Evolutionary conservation across 75 land plant genomes (phyloP).

Genomic region (Adiantum capillusveneris): DNA sequence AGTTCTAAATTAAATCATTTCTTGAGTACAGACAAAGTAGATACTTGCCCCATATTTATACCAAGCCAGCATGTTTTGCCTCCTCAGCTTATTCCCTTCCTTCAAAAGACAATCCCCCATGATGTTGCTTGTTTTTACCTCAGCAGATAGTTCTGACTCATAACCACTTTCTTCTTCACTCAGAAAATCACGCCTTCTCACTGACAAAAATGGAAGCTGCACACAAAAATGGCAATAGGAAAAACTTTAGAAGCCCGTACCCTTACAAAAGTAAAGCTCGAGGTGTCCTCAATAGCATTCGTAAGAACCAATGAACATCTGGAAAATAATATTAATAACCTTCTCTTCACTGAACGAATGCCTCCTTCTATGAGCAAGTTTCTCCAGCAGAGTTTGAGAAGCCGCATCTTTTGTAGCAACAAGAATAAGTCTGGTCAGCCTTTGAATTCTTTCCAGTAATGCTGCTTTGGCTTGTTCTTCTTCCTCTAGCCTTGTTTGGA

Average conservation of each 20-base stretch:
- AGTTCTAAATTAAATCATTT: too few relatives aligned
- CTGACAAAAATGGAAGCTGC: constrained; percentile 88
- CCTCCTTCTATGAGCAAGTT: constrained; percentile 50
- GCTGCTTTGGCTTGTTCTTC: constrained; percentile 83
- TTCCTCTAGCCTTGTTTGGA: constrained; percentile 71
- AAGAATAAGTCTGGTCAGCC: constrained; percentile 61
- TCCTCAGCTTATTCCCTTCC: constrained; percentile 58
- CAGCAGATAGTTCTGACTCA: constrained; percentile 46
- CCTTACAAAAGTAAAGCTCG: too few relatives aligned
- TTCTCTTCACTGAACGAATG: constrained; percentile 92
- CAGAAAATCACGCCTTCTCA: constrained; percentile 61
- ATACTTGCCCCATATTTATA: too few relatives aligned
- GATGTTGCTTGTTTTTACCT: constrained; percentile 42
- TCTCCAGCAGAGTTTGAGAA: constrained; percentile 43
- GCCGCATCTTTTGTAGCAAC: constrained; percentile 56
- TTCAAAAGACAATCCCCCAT: constrained; percentile 35
- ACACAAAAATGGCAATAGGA: constrained; percentile 9
- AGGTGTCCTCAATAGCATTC: too few relatives aligned
- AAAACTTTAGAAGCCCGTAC: too few relatives aligned
- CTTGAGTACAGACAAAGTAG: too few relatives aligned
- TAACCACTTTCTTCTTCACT: constrained; percentile 40
- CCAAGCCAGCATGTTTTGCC: constrained; percentile 85
- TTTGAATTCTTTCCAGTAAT: constrained; percentile 59
- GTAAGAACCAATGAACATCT: too few relatives aligned
- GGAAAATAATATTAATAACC: too few relatives aligned